phyloP scores from a whole-genome alignment of 257 asterid species.

The Plantago major region DNA sequence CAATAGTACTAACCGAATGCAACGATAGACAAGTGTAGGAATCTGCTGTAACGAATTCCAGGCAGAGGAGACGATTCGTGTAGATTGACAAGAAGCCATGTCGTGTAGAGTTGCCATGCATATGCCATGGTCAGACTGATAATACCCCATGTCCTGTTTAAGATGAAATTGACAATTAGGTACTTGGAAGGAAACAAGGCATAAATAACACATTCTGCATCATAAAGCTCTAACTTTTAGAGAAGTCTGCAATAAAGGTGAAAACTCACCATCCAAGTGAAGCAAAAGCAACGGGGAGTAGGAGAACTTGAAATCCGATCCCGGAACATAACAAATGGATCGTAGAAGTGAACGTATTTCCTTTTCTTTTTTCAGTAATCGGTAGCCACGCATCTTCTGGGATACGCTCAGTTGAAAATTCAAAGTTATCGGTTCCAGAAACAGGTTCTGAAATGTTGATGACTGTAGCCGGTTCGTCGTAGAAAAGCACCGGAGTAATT shows the following conservation, averaged over 20 bases:
- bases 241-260: neutral
- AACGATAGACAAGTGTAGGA: slow-evolving; percentile 39
- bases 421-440: neutral
- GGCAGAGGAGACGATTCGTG: slow-evolving; percentile 43
- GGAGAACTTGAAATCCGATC: slow-evolving; percentile 49
- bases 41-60: slow-evolving; percentile 66
- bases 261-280: slow-evolving; percentile 63
- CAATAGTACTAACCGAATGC: slow-evolving; percentile 51
- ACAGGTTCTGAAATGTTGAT: neutral
- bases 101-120: slow-evolving; percentile 68
- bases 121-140: slow-evolving; percentile 27
- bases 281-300: slow-evolving; percentile 54
- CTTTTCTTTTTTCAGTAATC: slow-evolving; percentile 53
- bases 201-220: too few relatives aligned
- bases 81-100: slow-evolving; percentile 52
- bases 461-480: neutral
- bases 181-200: too few relatives aligned
- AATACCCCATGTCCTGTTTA: slow-evolving; percentile 53
- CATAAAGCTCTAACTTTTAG: too few relatives aligned
- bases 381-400: slow-evolving; percentile 44
- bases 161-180: neutral
- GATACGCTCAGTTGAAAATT: neutral
- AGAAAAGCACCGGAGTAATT: slow-evolving; percentile 25
- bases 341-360: slow-evolving; percentile 34
- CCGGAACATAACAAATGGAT: slow-evolving; percentile 48